These are phyloP conservation scores for Mesembryanthemum crystallinum DNA, from an alignment of 148 eudicot genomes.

Conservation along the genomic window DNA sequence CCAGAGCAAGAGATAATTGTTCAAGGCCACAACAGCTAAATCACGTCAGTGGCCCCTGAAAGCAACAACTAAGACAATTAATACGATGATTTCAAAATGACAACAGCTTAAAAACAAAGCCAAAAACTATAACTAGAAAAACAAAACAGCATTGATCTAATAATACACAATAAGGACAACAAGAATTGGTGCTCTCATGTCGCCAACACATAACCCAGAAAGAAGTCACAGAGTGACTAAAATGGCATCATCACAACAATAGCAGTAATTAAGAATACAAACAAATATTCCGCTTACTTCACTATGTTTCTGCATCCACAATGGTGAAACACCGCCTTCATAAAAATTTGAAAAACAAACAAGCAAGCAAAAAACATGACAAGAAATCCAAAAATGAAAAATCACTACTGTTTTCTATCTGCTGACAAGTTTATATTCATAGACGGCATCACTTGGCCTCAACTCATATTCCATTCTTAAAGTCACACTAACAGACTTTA, in stretches of 20 bases:
- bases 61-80: conserved; percentile 9
- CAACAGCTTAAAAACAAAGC: background rate
- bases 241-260: background rate
- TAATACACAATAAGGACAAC: no score
- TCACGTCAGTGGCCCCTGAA: conserved; percentile 16
- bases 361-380: background rate
- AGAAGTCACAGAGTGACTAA: background rate
- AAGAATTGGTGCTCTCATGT: no score
- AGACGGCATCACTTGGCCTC: background rate
- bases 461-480: background rate
- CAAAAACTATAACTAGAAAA: background rate
- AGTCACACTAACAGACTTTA: background rate
- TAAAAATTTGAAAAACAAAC: no score
- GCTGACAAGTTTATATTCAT: background rate
- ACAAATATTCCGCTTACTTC: background rate
- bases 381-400: background rate
- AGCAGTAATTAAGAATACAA: background rate
- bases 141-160: background rate
- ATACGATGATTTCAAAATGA: background rate
- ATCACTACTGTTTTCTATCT: background rate
- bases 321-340: background rate
- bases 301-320: background rate
- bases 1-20: background rate
- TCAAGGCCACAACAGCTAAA: conserved; percentile 9
- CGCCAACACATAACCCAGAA: no score